phyloP scores from a whole-genome alignment of 352 stramenopile genomes.

The Thraustochytrium sp. region DNA sequence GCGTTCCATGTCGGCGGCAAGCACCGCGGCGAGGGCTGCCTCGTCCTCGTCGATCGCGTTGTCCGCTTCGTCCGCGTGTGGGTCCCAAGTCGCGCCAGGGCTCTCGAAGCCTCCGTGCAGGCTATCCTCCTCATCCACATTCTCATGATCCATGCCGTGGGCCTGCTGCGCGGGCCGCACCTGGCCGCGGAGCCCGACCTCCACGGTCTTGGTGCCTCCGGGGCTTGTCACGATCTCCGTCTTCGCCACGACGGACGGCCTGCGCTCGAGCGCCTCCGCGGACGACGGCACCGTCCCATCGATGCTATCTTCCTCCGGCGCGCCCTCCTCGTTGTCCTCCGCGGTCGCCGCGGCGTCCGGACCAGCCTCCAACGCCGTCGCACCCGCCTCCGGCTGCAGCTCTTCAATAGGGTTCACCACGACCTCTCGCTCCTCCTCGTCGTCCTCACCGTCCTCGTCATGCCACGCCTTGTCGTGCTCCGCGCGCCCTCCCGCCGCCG shows the following conservation, averaged over 20 bases:
- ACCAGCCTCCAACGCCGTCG: too few relatives aligned
- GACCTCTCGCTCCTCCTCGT: too few relatives aligned
- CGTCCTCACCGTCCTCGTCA: too few relatives aligned
- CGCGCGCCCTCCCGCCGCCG: too few relatives aligned
- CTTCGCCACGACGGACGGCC: conserved; percentile 16
- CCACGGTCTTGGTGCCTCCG: conserved; percentile 16
- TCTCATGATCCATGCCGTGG: neutral
- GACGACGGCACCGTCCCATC: neutral
- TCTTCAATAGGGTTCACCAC: too few relatives aligned
- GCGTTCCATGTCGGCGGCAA: neutral
- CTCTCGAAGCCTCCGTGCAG: neutral
- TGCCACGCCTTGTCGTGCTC: too few relatives aligned
- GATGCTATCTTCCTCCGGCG: conserved; percentile 1
- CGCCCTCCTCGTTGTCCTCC: neutral
- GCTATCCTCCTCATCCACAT: neutral
- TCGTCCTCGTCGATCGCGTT: neutral
- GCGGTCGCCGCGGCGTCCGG: neutral
- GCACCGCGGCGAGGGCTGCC: neutral
- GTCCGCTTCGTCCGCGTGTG: neutral
- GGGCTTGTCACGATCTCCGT: conserved; percentile 30
- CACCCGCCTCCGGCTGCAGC: too few relatives aligned
- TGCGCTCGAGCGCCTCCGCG: neutral
- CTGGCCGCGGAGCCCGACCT: neutral
- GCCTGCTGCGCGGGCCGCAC: neutral
- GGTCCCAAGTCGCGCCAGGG: neutral